Conservation (phyloP, 2,329 filamentous ascomycete genomes). For the Arthrobotrys sinensis region DNA sequence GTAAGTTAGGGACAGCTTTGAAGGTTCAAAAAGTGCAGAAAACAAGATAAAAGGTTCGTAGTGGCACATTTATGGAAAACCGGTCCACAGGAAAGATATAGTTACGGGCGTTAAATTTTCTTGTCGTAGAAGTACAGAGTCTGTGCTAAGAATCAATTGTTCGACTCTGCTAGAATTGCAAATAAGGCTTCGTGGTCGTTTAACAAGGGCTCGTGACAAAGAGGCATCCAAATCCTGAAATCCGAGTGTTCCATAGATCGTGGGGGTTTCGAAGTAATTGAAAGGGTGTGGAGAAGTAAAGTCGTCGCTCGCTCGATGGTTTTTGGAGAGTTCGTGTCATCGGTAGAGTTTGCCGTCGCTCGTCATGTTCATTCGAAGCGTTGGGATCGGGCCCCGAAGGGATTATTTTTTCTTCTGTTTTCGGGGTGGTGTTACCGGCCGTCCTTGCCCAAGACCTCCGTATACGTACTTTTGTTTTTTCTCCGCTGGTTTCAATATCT, state of each 20-base stretch:
- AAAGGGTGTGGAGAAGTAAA: conserved; percentile 56
- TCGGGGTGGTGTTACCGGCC: conserved; percentile 79
- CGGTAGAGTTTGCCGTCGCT: conserved; percentile 69
- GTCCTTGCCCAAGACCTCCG: conserved; percentile 79
- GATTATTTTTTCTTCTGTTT: conserved; percentile 79
- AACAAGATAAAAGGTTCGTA: conserved; percentile 45
- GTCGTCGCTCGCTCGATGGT: conserved; percentile 58
- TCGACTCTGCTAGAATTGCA: conserved; percentile 39
- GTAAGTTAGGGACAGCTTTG: conserved; percentile 58
- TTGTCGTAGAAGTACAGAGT: conserved; percentile 55
- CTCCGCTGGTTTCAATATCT: conserved; percentile 99
- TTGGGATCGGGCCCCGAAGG: conserved; percentile 57
- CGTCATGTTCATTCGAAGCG: conserved; percentile 72
- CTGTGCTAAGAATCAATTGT: conserved; percentile 37
- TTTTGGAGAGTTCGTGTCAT: conserved; percentile 16
- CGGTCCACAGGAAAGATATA: conserved; percentile 49
- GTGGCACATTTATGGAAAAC: conserved; percentile 46
- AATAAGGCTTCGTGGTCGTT: conserved; percentile 39
- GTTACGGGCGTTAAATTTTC: conserved; percentile 28
- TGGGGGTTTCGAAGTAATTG: conserved; percentile 45
- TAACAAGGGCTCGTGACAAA: conserved; percentile 50
- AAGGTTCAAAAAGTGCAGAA: conserved; percentile 40
- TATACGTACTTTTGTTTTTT: conserved; percentile 99
- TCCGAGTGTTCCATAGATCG: conserved; percentile 58
- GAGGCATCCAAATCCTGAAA: conserved; percentile 56